These are phyloP conservation scores for Dictyostelium discoideum DNA, from an alignment of 78 protist species.

Conservation along the genomic window dicty_2.7 NC_007090.3:1063001-1063500, in stretches of 20 bases:
- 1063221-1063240: conserved; percentile 63
- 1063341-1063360: conserved; percentile 81
- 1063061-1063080: background rate
- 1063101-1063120: conserved; percentile 43
- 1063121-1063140: conserved; percentile 37
- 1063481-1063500: background rate
- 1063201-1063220: conserved; percentile 76
- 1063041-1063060: background rate
- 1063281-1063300: conserved; percentile 85
- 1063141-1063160: conserved; percentile 76
- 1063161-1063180: conserved; percentile 81
- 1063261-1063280: conserved; percentile 56
- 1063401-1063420: conserved; percentile 7
- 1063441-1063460: background rate
- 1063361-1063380: conserved; percentile 70
- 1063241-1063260: conserved; percentile 69
- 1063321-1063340: conserved; percentile 84
- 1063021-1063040: too few species aligned
- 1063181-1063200: conserved; percentile 59
- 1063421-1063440: background rate
- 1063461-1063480: background rate
- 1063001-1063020: conserved; percentile 80
- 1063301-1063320: conserved; percentile 84
- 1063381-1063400: conserved; percentile 65
- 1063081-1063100: background rate